phyloP scores from a whole-genome alignment of 2,329 filamentous ascomycete species.

The Alternaria viburni region DNA sequence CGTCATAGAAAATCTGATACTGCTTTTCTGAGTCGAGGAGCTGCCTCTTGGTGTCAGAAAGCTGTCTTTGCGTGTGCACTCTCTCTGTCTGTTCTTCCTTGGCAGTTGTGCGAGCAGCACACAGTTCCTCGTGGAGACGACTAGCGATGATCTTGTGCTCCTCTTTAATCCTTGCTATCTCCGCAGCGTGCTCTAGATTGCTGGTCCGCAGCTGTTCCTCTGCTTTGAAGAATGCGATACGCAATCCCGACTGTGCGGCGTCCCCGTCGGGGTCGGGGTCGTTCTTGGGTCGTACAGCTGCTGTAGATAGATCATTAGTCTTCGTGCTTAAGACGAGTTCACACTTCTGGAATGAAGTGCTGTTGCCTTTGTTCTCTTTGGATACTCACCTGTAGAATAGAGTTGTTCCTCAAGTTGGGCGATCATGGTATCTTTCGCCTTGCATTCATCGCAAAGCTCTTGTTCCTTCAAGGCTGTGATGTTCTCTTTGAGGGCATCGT shows the following conservation, averaged over 20 bases:
- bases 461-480: rapidly evolving
- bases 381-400: neutral
- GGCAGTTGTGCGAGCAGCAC: neutral
- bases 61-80: too few species aligned
- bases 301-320: too few species aligned
- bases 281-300: neutral
- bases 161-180: neutral
- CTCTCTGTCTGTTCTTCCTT: too few species aligned
- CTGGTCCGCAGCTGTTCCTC: neutral
- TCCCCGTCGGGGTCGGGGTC: neutral
- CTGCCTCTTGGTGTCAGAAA: too few species aligned
- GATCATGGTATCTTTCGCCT: rapidly evolving
- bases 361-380: neutral
- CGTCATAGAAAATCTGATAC: too few species aligned
- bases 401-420: neutral
- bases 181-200: neutral
- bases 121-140: neutral
- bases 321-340: rapidly evolving
- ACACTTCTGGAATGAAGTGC: neutral
- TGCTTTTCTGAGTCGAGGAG: too few species aligned
- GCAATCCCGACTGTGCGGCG: neutral
- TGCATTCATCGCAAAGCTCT: neutral
- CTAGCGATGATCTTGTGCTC: neutral
- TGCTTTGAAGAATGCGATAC: neutral
- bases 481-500: neutral